phyloP scores from a whole-genome alignment of 2,329 filamentous ascomycete species.

The Cryphonectria japonica region DNA sequence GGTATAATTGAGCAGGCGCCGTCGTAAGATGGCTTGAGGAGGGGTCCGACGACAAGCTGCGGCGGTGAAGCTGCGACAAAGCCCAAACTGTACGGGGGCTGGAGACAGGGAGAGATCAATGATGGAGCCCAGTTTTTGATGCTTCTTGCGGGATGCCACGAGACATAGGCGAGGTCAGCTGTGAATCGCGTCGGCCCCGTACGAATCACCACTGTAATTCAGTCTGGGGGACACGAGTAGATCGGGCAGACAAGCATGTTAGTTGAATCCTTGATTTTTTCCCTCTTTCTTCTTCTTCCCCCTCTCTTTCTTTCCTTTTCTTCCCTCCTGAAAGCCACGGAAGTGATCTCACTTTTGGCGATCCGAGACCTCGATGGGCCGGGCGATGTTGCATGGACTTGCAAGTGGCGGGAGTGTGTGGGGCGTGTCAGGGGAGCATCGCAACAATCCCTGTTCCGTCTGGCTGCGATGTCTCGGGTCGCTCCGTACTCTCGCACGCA shows the following conservation, averaged over 20 bases:
- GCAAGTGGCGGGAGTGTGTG: conserved; percentile 1
- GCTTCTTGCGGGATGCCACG: conserved; percentile 2
- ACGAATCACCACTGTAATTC: neutral
- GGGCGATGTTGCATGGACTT: neutral
- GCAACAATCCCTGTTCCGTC: conserved; percentile 6
- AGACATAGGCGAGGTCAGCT: conserved; percentile 2
- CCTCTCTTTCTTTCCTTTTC: neutral
- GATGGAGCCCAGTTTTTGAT: neutral
- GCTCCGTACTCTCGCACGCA: neutral
- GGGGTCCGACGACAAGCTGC: neutral
- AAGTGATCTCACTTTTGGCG: neutral
- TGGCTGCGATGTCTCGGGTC: conserved; percentile 3
- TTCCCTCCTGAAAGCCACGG: neutral
- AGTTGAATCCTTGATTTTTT: neutral
- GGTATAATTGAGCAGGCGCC: neutral
- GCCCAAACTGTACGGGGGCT: conserved; percentile 15
- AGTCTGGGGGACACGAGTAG: neutral
- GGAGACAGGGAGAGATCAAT: neutral
- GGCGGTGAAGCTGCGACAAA: conserved; percentile 18
- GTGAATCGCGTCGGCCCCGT: conserved; percentile 1
- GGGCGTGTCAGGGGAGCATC: conserved; percentile 9
- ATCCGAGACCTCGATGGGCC: neutral
- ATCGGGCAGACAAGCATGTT: neutral
- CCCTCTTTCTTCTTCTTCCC: neutral
- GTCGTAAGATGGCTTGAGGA: neutral